Evolutionary conservation across 1,284 basidiomycete genomes (phyloP).

Genomic region (Clitocybe nebularis): DNA sequence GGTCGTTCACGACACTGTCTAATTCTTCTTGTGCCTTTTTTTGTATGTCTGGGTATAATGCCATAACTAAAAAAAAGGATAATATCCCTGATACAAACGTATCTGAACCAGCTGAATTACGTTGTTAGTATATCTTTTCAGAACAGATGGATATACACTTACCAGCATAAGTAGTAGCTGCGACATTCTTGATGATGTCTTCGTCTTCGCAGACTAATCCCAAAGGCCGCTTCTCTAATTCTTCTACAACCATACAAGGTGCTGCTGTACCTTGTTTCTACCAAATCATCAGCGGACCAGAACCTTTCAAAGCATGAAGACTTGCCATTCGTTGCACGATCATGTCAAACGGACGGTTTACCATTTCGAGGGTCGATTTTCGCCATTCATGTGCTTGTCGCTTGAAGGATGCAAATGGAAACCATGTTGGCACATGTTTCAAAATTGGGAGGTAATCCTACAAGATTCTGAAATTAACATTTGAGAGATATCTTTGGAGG

Average conservation of each 20-base stretch:
- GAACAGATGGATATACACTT: constrained; percentile 4
- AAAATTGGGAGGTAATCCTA: constrained; percentile 34
- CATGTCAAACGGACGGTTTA: constrained; percentile 36
- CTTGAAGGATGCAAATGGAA: constrained; percentile 36
- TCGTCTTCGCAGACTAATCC: constrained; percentile 25
- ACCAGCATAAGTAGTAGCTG: constrained; percentile 42
- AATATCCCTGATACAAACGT: constrained; percentile 29
- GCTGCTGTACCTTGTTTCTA: constrained; percentile 26
- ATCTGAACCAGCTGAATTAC: constrained; percentile 27
- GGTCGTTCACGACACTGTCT: constrained; percentile 26
- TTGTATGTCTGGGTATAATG: constrained; percentile 34
- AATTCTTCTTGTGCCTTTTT: constrained; percentile 31
- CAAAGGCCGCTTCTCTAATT: constrained; percentile 29
- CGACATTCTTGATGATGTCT: constrained; percentile 35
- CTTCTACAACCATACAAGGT: constrained; percentile 32
- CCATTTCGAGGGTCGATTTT: constrained; percentile 31
- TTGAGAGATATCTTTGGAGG: background rate
- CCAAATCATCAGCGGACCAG: too few relatives aligned
- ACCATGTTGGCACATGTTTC: constrained; percentile 34
- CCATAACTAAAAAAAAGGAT: constrained; percentile 36
- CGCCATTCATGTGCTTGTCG: constrained; percentile 37
- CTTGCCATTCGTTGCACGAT: constrained; percentile 31
- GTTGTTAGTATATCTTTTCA: background rate
- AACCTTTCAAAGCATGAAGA: too few relatives aligned
- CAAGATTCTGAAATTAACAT: constrained; percentile 10